A percentile compares a stretch with the other conserved stretches of the same genome.
These are phyloP conservation scores for Diaporthe citrichinensis DNA, from an alignment of 2,329 filamentous ascomycete genomes.

Conservation along the genomic window DNA sequence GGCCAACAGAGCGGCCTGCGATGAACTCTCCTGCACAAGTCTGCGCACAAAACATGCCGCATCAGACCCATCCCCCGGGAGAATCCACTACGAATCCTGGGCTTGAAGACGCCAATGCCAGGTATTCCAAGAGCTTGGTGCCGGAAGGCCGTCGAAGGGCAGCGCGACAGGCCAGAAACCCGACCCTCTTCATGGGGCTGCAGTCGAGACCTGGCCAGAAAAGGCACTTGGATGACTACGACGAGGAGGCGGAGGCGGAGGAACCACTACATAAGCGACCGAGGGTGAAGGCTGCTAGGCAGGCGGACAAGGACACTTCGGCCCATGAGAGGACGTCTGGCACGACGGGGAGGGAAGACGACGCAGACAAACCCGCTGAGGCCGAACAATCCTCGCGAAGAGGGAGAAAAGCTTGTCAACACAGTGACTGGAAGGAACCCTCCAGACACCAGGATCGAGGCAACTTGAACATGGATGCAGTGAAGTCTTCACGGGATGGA, in stretches of 20 bases:
- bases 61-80: background rate
- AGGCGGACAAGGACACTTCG: background rate
- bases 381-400: background rate
- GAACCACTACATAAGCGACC: background rate
- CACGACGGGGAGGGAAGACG: background rate
- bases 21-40: background rate
- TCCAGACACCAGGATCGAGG: background rate
- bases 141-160: background rate
- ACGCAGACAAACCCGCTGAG: background rate
- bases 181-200: accelerated
- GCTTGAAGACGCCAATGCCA: background rate
- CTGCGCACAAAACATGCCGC: background rate
- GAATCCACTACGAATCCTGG: background rate
- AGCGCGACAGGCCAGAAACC: background rate
- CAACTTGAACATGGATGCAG: background rate
- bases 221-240: background rate
- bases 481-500: background rate
- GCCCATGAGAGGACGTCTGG: background rate
- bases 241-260: background rate
- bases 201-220: background rate
- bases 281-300: background rate
- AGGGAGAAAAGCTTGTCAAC: background rate
- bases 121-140: too few relatives aligned
- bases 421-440: background rate
- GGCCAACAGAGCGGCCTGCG: too few relatives aligned